phyloP scores from a whole-genome alignment of 768 basidiomycete genomes.

The Dentipellis fragilis region DNA sequence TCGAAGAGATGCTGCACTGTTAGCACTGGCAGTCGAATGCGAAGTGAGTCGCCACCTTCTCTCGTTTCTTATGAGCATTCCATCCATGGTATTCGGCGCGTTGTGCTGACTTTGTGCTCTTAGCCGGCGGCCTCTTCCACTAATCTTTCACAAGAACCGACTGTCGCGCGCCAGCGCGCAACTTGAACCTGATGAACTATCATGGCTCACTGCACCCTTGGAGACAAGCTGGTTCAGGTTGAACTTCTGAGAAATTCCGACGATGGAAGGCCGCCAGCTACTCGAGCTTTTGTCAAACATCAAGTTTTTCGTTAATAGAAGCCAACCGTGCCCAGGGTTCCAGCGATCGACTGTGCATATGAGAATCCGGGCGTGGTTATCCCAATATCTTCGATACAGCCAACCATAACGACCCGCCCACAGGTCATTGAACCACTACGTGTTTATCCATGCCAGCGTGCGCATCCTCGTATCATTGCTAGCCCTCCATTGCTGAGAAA shows the following conservation, averaged over 20 bases:
- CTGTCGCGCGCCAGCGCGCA: constrained; percentile 87
- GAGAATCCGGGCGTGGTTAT: constrained; percentile 89
- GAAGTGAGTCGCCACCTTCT: constrained; percentile 48
- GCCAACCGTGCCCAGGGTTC: constrained; percentile 54
- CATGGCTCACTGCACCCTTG: constrained; percentile 82
- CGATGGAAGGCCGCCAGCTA: constrained; percentile 83
- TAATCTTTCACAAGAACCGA: constrained; percentile 97
- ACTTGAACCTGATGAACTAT: constrained; percentile 80
- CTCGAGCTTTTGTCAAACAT: constrained; percentile 42
- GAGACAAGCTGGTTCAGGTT: constrained; percentile 81
- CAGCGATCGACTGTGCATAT: constrained; percentile 95
- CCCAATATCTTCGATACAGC: constrained; percentile 99
- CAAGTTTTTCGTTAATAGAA: constrained; percentile 1
- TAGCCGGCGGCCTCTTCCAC: constrained; percentile 94
- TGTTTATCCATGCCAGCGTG: constrained; percentile 2
- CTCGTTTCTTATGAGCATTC: constrained; percentile 2
- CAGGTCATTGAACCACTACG: constrained; percentile 91
- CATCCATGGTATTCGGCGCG: neutral
- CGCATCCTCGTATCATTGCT: neutral
- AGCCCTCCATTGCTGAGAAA: constrained; percentile 39
- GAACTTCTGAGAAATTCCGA: constrained; percentile 89
- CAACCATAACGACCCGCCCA: constrained; percentile 98
- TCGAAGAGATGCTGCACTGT: constrained; percentile 90
- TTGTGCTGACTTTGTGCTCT: constrained; percentile 90
- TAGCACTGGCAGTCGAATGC: constrained; percentile 77